Evolutionary conservation across 768 basidiomycete species (phyloP), one percentile per base, ranked within the genome.

Genomic region (Calvatia gigantea): DNA sequence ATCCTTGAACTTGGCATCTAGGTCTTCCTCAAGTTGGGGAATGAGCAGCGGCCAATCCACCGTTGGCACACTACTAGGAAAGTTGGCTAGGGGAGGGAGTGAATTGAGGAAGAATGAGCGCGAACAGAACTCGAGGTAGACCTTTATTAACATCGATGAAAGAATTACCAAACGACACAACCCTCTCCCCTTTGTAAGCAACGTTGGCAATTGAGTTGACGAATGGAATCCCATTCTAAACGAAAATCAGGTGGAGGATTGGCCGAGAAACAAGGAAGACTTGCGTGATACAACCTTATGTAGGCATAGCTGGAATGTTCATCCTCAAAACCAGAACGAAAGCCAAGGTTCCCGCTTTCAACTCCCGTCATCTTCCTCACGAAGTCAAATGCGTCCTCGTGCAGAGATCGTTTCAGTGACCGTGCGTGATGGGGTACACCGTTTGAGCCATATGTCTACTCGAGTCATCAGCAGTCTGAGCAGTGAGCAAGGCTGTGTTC

Each of bases 141-240:
- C 67, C 53, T 12, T 60, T 52, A 14, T 65, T 61, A 23, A 59
- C 39, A 28, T 55, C 58, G 3, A 71, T 60, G 49, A 73, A 70
- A 4, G 70, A 71, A 12, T 67, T 67, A 6, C 66, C 69, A 56
- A 65, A 67, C 1, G 70, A 63, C 12, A 71, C 64, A 25, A 73
- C 69, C 37, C 63, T 60, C 35, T 65, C 58, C 1, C 62, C 56
- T 27, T 67, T 67, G 58, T 69, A 70, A 0, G 68, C 70, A n/a
- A 73, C 65, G 41, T 72, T 72, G 7, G 68, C 70, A 12, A 72
- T 70, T 17, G 69, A 68, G 49, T 73, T 72, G 3, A 67, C 64
- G 37, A 71, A 61, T 1, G 67, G 66, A 28, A 73, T 65, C 1
- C 67, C 68, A 32, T 71, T 59, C 72, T 73, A 60, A 12, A 15